Base-by-base conservation (phyloP, 75 land plant genomes). In the Adiantum capillusveneris region DNA sequence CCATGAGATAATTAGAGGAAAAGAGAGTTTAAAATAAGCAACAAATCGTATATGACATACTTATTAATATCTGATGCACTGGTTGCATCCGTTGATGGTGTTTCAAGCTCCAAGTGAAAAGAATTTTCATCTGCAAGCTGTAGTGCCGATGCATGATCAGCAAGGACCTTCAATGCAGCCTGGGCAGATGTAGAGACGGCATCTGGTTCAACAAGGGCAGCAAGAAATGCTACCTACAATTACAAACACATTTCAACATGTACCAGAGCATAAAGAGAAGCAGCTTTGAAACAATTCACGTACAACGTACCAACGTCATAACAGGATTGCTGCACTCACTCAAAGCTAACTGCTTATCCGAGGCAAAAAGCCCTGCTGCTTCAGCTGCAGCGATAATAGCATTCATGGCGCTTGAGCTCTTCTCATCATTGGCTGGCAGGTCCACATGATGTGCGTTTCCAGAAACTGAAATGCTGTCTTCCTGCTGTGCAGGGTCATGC, bases 251-350 rank as follows among this genome's bases (percentile, higher is more conserved):
- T 39, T 39, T 9, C 42, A 39, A 7, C 42, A 39, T 39, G 42
- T 39, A 9, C 7, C 42, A 39, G n/a, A n/a, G 18, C 57, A 12
- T n/a, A 6, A 21, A 56, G 18, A 30, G 18, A 11, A 9, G 18
- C 14, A 56, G 7, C 18, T 56, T 9, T 9, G 27, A 7, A 56
- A 29, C 9, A 56, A 25, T 11, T 6, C 29, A 25, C 14, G 19
- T 11, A 55, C 24, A 55, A 31, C 81, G 22, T 78, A 93, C 98
- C 85, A 91, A 70, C 53, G 98, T 76, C 98, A 93, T 93, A 44
- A 85, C 98, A 46, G 98, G 98, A 53, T 93, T 93, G 49, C 84
- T 83, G 14, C 85, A 90, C 30, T 89, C 90, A 59, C 83, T 78
- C 75, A 93, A 83, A 24, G 87, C 79, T 44, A 79, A 45, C 11